A percentile compares a stretch with the other conserved stretches of the same genome.
These are phyloP conservation scores for Phoma sp. DNA, from an alignment of 2,329 filamentous ascomycete genomes.

Conservation along the genomic window DNA sequence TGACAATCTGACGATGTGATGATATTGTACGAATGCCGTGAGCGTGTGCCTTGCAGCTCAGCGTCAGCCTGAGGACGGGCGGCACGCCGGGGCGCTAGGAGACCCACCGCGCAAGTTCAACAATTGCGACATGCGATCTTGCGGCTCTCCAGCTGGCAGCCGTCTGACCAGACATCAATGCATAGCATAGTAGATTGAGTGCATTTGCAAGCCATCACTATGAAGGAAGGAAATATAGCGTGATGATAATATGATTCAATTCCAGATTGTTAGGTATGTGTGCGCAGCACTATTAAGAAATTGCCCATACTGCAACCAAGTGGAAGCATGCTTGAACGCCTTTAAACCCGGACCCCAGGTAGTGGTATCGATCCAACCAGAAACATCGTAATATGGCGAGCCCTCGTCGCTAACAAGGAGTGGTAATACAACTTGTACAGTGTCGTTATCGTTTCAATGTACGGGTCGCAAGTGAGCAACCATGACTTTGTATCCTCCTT, in stretches of 20 bases:
- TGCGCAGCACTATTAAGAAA: conserved; percentile 17
- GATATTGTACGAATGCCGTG: background rate
- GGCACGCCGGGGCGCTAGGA: conserved; percentile 8
- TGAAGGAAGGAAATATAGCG: background rate
- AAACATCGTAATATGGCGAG: background rate
- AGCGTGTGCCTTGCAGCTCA: conserved; percentile 4
- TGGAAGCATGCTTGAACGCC: conserved; percentile 7
- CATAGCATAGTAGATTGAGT: too few relatives aligned
- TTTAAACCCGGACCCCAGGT: conserved; percentile 17
- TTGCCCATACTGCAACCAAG: conserved; percentile 1
- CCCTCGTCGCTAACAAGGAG: conserved; percentile 3
- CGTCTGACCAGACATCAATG: too few relatives aligned
- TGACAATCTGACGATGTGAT: background rate
- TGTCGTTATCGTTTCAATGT: conserved; percentile 24
- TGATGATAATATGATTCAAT: background rate
- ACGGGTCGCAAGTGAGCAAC: conserved; percentile 22
- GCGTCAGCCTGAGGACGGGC: background rate
- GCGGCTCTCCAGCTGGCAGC: background rate
- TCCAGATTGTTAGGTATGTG: conserved; percentile 3
- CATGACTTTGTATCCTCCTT: conserved; percentile 18
- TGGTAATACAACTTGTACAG: conserved; percentile 14
- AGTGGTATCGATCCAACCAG: conserved; percentile 19
- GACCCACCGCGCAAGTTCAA: background rate
- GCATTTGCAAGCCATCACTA: background rate
- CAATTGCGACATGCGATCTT: background rate